phyloP scores from a whole-genome alignment of 192 early-diverging fungal genomes.

The Mortierella claussenii region DNA sequence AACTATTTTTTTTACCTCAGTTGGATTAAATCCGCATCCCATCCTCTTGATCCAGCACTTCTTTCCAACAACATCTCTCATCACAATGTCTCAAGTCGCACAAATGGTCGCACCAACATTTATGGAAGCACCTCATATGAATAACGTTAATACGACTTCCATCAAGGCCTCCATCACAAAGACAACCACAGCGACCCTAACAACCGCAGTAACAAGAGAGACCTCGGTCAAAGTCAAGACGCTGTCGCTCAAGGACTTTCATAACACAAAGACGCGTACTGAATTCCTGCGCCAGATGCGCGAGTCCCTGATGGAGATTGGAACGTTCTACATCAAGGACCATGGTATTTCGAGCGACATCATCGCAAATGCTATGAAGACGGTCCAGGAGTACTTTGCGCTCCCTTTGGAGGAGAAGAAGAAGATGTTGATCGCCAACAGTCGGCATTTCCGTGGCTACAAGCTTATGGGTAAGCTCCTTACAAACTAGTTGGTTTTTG shows the following conservation, averaged over 20 bases:
- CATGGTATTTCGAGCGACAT: slow-evolving; percentile 53
- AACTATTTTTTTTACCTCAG: too few species aligned
- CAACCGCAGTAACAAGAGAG: background rate
- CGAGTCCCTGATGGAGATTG: slow-evolving; percentile 63
- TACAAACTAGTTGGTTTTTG: background rate
- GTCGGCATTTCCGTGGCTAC: slow-evolving; percentile 70
- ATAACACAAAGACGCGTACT: slow-evolving; percentile 25
- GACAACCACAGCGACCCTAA: background rate
- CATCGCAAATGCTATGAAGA: slow-evolving; percentile 51
- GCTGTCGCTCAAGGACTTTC: slow-evolving; percentile 35
- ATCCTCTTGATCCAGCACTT: background rate
- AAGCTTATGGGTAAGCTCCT: slow-evolving; percentile 49
- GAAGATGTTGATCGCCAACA: slow-evolving; percentile 63
- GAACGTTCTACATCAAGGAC: slow-evolving; percentile 67
- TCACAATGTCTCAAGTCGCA: slow-evolving; percentile 23
- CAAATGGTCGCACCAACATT: slow-evolving; percentile 20
- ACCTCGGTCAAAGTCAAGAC: slow-evolving; percentile 18
- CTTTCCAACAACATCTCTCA: background rate
- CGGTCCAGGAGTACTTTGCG: slow-evolving; percentile 59
- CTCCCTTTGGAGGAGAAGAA: slow-evolving; percentile 66
- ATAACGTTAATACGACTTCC: too few species aligned
- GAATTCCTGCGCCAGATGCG: slow-evolving; percentile 58
- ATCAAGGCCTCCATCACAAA: too few species aligned
- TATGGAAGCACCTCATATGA: slow-evolving; percentile 4
- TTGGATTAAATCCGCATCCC: too few species aligned